Evolutionary conservation across 495 filamentous ascomycete genomes (phyloP), one percentile per base, ranked within the genome.

Genomic region (Hypomontagnella monticulosa): DNA sequence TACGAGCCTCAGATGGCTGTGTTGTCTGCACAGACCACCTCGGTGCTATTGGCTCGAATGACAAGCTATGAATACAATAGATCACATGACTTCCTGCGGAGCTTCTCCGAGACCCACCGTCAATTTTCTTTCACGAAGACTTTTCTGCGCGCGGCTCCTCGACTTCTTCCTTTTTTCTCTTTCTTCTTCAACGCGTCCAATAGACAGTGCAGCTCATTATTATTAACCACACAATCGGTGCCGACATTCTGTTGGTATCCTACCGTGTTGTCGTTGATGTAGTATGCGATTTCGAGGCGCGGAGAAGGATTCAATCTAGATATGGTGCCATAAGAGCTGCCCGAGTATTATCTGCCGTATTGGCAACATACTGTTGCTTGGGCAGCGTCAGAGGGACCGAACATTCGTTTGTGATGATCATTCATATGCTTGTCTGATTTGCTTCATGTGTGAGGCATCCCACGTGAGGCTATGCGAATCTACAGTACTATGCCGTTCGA

Each of bases 251-350:
- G 90, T 82, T 79, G 79, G 82, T 69, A 62, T 77, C 78, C 80
- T 78, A 75, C 73, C 77, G 76, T 84, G 81, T 82, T 33, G 61
- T 78, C 74, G 81, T 91, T 90, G 87, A 84, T 91, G 84, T 77
- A 80, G 75, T 63, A 83, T 86, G 91, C 89, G 91, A 95, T 95
- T 90, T 81, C 78, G 87, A 79, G 89, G 79, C 80, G 90, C 91
- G 90, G 79, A 95, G 90, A 93, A 84, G 79, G 81, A 86, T 76
- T 78, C 70, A 75, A 69, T 71, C 73, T 66, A 66, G 66, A 72
- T 83, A 80, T 78, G 90, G 86, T 85, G 80, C 89, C 87, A 92
- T 95, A 93, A 93, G 91, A 95, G 87, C 91, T 90, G 91, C 86
- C 90, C 89, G 84, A 81, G 89, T 83, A 89, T 84, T 88, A 64